phyloP scores from a whole-genome alignment of 805 yeast species.

The Metschnikowia arizonensis region DNA sequence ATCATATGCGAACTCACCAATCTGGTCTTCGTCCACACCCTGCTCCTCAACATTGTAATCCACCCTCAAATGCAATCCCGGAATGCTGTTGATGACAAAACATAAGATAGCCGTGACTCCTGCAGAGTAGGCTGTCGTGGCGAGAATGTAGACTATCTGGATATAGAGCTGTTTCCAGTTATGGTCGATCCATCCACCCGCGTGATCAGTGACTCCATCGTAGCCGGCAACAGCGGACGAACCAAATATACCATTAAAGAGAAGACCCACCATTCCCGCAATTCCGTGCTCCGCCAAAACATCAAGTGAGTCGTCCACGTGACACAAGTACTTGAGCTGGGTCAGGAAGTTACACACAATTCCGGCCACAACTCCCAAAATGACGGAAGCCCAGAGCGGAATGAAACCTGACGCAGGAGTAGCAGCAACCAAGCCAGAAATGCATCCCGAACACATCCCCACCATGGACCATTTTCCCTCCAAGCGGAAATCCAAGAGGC shows the following conservation, averaged over 20 bases:
- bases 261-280: conserved; percentile 85
- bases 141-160: conserved; percentile 79
- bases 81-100: conserved; percentile 67
- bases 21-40: conserved; percentile 95
- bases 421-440: conserved; percentile 94
- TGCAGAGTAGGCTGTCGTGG: conserved; percentile 68
- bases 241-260: conserved; percentile 88
- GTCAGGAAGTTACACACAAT: conserved; percentile 86
- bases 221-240: conserved; percentile 85
- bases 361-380: conserved; percentile 79
- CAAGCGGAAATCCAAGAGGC: conserved; percentile 79
- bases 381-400: conserved; percentile 86
- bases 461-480: conserved; percentile 93
- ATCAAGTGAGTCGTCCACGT: conserved; percentile 91
- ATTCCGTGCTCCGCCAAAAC: conserved; percentile 98
- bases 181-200: conserved; percentile 89
- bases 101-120: conserved; percentile 78
- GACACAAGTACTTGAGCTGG: conserved; percentile 71
- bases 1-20: conserved; percentile 98
- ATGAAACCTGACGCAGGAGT: conserved; percentile 92
- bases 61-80: conserved; percentile 77
- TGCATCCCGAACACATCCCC: conserved; percentile 91
- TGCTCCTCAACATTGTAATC: conserved; percentile 78
- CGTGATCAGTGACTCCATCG: conserved; percentile 79
- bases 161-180: conserved; percentile 89